phyloP scores from a whole-genome alignment of 1,284 basidiomycete genomes.

The Lignosus rhinocerotis region DNA sequence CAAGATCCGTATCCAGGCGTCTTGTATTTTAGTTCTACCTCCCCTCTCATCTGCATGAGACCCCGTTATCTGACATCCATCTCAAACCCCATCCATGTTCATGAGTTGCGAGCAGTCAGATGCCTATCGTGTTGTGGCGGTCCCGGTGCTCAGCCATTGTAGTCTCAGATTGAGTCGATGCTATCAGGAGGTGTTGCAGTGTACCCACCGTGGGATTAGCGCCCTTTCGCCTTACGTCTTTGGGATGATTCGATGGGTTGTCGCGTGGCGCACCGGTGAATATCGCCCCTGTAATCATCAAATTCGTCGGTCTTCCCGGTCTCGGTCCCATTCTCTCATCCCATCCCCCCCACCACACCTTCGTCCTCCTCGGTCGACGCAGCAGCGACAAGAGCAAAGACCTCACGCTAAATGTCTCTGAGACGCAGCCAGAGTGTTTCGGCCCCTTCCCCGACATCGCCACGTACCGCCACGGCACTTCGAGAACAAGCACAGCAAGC shows the following conservation, averaged over 20 bases:
- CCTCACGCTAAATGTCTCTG: neutral
- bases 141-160: too few species aligned
- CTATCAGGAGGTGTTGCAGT: neutral
- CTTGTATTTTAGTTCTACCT: neutral
- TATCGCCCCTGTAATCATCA: slow-evolving; percentile 14
- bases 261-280: slow-evolving; percentile 6
- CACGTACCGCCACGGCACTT: slow-evolving; percentile 8
- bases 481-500: neutral
- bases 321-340: neutral
- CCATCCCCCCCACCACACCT: neutral
- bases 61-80: neutral
- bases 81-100: neutral
- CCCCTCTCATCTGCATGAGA: neutral
- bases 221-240: neutral
- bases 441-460: slow-evolving; percentile 7
- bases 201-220: neutral
- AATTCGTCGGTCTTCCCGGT: slow-evolving; percentile 16
- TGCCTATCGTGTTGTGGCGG: too few species aligned
- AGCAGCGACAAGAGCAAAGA: neutral
- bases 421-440: slow-evolving; percentile 1
- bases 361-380: neutral
- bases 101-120: too few species aligned
- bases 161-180: too few species aligned
- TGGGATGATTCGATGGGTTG: neutral
- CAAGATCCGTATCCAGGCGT: slow-evolving; percentile 9